Evolutionary conservation across 1,139 yeast genomes (phyloP).

Genomic region (Yamadazyma atlantica): DNA sequence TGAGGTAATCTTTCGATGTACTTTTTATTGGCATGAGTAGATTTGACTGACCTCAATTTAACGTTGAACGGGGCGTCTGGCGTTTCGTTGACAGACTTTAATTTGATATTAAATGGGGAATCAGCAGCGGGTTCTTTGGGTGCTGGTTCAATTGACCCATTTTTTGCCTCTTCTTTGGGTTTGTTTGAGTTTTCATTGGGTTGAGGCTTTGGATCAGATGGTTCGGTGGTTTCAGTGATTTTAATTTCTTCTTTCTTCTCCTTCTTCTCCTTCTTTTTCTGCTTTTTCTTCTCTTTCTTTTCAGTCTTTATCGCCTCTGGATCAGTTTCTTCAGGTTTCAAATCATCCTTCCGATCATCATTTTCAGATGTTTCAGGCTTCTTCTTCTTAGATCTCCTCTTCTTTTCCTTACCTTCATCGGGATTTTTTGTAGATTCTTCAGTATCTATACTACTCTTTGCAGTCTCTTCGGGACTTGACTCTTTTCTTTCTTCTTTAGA

Average conservation of each 20-base stretch:
- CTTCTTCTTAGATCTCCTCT: not conserved
- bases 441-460: not conserved
- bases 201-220: not conserved
- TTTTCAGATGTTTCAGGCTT: not conserved
- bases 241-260: not conserved
- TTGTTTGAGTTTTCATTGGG: not conserved
- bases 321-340: not conserved
- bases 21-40: constrained; percentile 27
- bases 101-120: not conserved
- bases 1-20: constrained; percentile 35
- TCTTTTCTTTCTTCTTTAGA: constrained; percentile 6
- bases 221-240: not conserved
- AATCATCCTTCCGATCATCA: too few species aligned
- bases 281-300: constrained; percentile 4
- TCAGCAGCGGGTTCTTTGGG: not conserved
- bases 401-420: too few species aligned
- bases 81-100: constrained; percentile 33
- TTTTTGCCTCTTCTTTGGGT: constrained; percentile 2
- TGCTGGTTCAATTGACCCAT: too few species aligned
- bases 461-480: not conserved
- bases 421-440: not conserved
- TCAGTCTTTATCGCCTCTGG: not conserved
- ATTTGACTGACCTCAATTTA: constrained; percentile 32
- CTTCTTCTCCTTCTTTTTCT: not conserved
- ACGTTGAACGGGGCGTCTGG: constrained; percentile 27